A percentile compares a stretch with the other conserved stretches of the same genome.
Conservation (phyloP, 345 rosid genomes). For the Linum lewisii region DNA sequence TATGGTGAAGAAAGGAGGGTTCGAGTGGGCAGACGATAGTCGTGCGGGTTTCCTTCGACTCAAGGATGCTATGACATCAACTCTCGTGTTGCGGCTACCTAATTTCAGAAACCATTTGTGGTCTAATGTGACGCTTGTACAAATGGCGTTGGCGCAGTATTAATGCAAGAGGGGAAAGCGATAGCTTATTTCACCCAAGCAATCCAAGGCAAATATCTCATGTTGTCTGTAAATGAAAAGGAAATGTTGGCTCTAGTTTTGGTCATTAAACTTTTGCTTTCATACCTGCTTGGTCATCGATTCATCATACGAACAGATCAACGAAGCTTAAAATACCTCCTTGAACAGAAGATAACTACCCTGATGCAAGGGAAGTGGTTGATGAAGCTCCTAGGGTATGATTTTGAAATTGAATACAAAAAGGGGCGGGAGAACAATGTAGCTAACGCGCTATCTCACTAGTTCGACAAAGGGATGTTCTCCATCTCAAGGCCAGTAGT, state of each 20-base stretch:
- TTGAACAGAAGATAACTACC: not conserved
- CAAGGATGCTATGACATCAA: not conserved
- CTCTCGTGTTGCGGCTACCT: not conserved
- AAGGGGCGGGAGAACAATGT: not conserved
- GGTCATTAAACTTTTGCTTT: not conserved
- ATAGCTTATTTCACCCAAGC: not conserved
- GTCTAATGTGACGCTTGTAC: conserved; percentile 2
- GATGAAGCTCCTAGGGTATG: not conserved
- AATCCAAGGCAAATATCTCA: not conserved
- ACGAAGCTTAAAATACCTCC: not conserved
- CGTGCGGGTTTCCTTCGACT: not conserved
- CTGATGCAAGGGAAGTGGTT: not conserved
- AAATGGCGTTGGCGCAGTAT: not conserved
- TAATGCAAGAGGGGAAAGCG: not conserved
- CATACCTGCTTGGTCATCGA: not conserved
- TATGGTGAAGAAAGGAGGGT: not conserved
- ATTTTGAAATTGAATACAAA: not conserved
- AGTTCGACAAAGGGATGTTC: not conserved
- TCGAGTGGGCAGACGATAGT: not conserved
- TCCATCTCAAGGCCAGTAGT: not conserved
- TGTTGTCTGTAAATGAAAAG: not conserved
- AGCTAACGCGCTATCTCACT: not conserved
- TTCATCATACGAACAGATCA: not conserved
- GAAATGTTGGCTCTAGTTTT: not conserved
- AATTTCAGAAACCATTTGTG: not conserved